Evolutionary conservation across 164 flowering plant species (phyloP).

Genomic region (Euptelea pleiosperma): DNA sequence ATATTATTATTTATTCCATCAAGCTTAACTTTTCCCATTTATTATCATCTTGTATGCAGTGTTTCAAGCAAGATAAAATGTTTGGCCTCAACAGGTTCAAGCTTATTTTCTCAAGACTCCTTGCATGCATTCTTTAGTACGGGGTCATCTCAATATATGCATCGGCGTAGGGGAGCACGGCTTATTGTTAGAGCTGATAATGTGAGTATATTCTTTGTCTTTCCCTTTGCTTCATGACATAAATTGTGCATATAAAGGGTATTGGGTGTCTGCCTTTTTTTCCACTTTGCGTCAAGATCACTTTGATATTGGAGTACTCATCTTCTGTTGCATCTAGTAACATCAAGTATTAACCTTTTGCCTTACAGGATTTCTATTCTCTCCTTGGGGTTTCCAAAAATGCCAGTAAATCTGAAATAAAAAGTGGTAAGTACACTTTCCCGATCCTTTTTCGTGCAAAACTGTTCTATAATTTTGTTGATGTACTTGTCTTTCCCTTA

Average conservation of each 20-base stretch:
- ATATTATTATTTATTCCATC: not conserved
- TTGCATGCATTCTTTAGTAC: slow-evolving; percentile 29
- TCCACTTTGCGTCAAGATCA: not conserved
- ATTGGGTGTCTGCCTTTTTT: not conserved
- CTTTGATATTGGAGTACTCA: not conserved
- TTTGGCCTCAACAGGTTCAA: slow-evolving; percentile 47
- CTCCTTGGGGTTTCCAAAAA: slow-evolving; percentile 82
- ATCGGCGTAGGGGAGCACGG: slow-evolving; percentile 48
- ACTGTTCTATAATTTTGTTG: not conserved
- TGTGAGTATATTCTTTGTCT: slow-evolving; percentile 37
- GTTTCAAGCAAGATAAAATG: slow-evolving; percentile 33
- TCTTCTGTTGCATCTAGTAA: not conserved
- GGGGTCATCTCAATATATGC: slow-evolving; percentile 30
- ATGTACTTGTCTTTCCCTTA: not conserved
- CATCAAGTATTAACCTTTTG: slow-evolving; percentile 3
- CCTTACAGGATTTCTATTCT: slow-evolving; percentile 68
- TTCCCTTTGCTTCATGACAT: not conserved
- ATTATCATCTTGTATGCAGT: slow-evolving; percentile 26
- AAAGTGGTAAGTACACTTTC: slow-evolving; percentile 58
- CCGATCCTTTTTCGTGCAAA: not conserved
- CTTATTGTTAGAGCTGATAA: slow-evolving; percentile 72
- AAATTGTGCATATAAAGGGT: not conserved
- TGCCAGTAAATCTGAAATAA: slow-evolving; percentile 88
- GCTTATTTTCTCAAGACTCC: slow-evolving; percentile 53
- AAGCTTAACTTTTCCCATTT: not conserved